Evolutionary conservation across 345 rosid species (phyloP), one percentile per base, ranked within the genome.

Genomic region (Dovyalis caffra): DNA sequence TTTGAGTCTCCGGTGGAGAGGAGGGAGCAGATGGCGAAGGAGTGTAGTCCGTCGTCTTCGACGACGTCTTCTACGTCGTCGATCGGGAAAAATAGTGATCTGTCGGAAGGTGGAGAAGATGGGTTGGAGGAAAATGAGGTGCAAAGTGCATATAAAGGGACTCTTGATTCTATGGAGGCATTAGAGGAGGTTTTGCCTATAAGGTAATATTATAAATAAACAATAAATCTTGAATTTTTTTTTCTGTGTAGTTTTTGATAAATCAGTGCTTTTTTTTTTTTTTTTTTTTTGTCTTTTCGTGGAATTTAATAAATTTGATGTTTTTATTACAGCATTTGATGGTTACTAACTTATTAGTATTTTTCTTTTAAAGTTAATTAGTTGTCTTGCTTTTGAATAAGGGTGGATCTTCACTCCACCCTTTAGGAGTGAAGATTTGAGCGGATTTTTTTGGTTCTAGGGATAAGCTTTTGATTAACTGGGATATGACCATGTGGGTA

Each of bases 11-110:
- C 73, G 56, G 62, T 20, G 32, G 35, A 62, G 51, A 31, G 45
- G 31, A 18, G 37, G 66, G 64, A 38, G 47, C 72, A 45, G 66
- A 75, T 57, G 38, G 76, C 25, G 31, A 45, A 75, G 35, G 72
- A 66, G 66, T 69, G 79, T 23, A 66, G 79, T 21, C 47, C 82
- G n/a, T 64, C 71, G 51, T 64, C 78, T 32, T 56, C 25, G 43
- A 32, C 58, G 49, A 74, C 83, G 15, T 66, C 80, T 6, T 37
- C 63, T 7, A 6, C 71, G 23, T 80, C 83, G 5, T 80, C 83
- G 5, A 77, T 80, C 60, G 83, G 83, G 37, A 76, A 68, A 29
- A 64, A 80, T 21, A 80, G 83, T 70, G 79, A 80, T 76, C 72
- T 75, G 15, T 64, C 79, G 29, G 77, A 64, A 49, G 77, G 74